Base-by-base conservation (phyloP, 2,329 filamentous ascomycete genomes). In the Plenodomus lindquistii region DNA sequence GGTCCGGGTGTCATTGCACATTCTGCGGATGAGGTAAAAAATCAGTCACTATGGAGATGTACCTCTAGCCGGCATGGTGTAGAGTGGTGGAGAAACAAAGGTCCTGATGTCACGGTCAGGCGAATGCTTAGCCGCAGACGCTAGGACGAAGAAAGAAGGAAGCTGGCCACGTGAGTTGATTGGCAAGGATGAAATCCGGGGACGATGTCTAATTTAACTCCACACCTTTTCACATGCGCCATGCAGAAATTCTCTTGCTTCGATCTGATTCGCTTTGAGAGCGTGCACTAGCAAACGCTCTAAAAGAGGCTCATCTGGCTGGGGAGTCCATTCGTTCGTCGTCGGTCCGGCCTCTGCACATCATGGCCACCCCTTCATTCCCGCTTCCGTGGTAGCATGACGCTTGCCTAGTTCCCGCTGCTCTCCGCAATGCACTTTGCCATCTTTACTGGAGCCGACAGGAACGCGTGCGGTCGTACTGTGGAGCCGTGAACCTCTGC, bases 101-200 rank as follows among this genome's bases (percentile, higher is more conserved):
- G 42, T 29, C 16, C 27, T 21, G 34, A 37, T 35, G 41, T 19
- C 27, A 39, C 22, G 39, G 38, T 27, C 18, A 22, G 8, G 17
- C 43, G n/a, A 35, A 22, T 40, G 17, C 17, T 17, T 40, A 53
- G 37, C 40, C 49, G 52, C 46, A 21, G 39, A 55, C 22, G 42
- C 57, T 59, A 59, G 39, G 18, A 31, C 52, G 2, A 17, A 42
- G 53, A n/a, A 53, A 53, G 58, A 48, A 61, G 58, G 55, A 46
- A 43, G 40, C 42, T 46, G 42, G 41, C 44, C 50, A 54, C 57
- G 46, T 51, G 51, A 47, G 45, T 42, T 47, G 42, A 57, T 53
- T 60, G 44, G 52, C 44, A 44, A 40, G 46, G 52, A 24, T 44
- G 27, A 48, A 52, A 52, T 55, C 55, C 43, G 54, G 57, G 48